Percentiles rank a stretch among this genome's conserved stretches.
Conservation (phyloP, 2,329 filamentous ascomycete species). For the Chaetothyriales sp. region DNA sequence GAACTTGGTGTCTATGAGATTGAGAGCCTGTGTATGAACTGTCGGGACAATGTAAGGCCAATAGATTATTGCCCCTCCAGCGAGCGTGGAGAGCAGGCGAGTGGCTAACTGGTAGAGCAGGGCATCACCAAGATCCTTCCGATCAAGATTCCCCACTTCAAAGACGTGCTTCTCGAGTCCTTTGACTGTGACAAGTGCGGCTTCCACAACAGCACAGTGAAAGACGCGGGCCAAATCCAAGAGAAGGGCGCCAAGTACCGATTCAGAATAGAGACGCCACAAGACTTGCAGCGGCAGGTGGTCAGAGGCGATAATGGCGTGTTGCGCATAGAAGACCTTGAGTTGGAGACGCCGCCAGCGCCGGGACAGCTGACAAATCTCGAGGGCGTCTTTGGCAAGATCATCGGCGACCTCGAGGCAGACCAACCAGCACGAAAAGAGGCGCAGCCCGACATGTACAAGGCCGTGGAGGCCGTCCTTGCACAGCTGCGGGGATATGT, state of each 20-base stretch:
- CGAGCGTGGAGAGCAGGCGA: not conserved
- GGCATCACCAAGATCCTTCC: conserved; percentile 76
- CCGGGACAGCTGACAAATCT: conserved; percentile 87
- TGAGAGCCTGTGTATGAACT: conserved; percentile 78
- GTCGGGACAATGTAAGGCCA: conserved; percentile 53
- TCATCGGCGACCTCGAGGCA: conserved; percentile 66
- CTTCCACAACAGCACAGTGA: conserved; percentile 85
- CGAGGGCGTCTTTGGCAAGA: conserved; percentile 68
- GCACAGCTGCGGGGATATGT: conserved; percentile 63
- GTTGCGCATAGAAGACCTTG: conserved; percentile 79
- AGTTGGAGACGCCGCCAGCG: conserved; percentile 83
- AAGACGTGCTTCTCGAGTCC: conserved; percentile 94
- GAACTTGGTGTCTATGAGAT: conserved; percentile 29
- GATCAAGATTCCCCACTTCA: conserved; percentile 90
- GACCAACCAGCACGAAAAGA: conserved; percentile 73
- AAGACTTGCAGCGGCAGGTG: conserved; percentile 73
- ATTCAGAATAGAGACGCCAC: conserved; percentile 56
- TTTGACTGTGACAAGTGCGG: conserved; percentile 84
- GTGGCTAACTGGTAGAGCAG: conserved; percentile 31
- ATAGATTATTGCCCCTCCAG: not conserved
- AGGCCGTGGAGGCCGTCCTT: conserved; percentile 66
- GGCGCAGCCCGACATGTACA: conserved; percentile 61
- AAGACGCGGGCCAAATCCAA: conserved; percentile 83
- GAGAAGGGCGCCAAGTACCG: conserved; percentile 75
- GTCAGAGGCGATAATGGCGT: conserved; percentile 81